A percentile compares a stretch with the other conserved stretches of the same genome.
Conservation (phyloP, 1,284 basidiomycete species). For the Malassezia vespertilionis region DNA sequence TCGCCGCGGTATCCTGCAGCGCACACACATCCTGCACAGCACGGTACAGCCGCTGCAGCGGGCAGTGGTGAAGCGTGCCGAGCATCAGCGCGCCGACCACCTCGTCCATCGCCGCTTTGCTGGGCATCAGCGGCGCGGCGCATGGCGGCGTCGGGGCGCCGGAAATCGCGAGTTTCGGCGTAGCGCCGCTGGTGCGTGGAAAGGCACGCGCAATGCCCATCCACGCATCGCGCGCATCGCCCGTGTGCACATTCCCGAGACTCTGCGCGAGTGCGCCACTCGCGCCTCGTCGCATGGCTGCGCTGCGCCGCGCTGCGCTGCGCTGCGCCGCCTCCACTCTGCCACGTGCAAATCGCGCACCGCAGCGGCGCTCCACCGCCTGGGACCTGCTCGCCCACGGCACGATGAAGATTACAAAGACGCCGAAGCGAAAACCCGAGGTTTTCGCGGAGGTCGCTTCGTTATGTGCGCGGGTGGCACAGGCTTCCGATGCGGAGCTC, state of each 20-base stretch:
- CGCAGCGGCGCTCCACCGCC: too few relatives aligned
- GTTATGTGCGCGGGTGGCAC: slow-evolving; percentile 29
- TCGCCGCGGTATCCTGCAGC: not conserved
- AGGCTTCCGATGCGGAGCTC: slow-evolving; percentile 36
- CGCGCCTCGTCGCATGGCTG: too few relatives aligned
- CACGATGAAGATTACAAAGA: slow-evolving; percentile 47
- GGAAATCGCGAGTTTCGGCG: too few relatives aligned
- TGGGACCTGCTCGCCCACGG: too few relatives aligned
- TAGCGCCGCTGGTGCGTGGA: too few relatives aligned
- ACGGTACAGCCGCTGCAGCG: slow-evolving; percentile 2
- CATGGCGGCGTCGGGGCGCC: not conserved
- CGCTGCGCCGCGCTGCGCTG: not conserved
- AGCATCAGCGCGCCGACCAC: not conserved
- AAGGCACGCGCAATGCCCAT: too few relatives aligned
- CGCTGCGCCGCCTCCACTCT: not conserved
- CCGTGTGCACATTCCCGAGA: too few relatives aligned
- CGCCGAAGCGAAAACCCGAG: slow-evolving; percentile 38
- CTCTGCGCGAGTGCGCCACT: too few relatives aligned
- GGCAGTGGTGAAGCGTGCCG: not conserved
- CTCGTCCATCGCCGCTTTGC: not conserved
- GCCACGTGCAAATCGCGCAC: too few relatives aligned
- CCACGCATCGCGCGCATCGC: too few relatives aligned
- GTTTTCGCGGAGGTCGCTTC: slow-evolving; percentile 29
- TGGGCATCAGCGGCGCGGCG: not conserved
- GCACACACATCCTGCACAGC: not conserved